Evolutionary conservation across 306 rosid species (phyloP), one percentile per base, ranked within the genome.

Genomic region (Hippophae gyantsensis): DNA sequence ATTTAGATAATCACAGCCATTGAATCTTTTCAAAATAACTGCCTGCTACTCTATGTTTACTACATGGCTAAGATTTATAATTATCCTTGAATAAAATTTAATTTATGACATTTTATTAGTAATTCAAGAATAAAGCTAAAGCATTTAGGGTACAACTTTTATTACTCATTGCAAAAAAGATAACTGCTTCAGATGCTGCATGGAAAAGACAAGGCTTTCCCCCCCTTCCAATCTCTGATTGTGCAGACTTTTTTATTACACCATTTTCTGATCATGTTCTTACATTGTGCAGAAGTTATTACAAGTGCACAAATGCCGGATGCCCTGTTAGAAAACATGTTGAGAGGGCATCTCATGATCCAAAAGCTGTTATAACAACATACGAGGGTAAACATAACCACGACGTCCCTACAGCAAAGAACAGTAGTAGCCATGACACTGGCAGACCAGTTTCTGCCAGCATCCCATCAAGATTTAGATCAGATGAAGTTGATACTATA

Each of bases 341-440:
- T 72, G 99, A 92, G 78, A 82, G 96, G 67, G 99, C 99, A 65
- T 88, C 96, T 9, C 96, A 92, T 69, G 97, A 92, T 74, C 99
- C 95, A 6, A 92, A 88, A 80, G 97, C 97, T 11, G 99, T 92
- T 45, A 92, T 92, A 69, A 92, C 99, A 25, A 88, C 99, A 40
- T 92, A 92, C 0, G 99, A 92, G 60, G 99, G 97, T 43, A 88
- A 92, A 46, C 99, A 88, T 76, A 92, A 92, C 61, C 99, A 92
- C 41, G 95, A 92, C 40, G 95, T 92, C 60, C 99, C 99, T 7
- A 86, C 95, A 42, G 89, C 99, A 7, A 85, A 72, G 77, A 77
- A 57, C 42, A 84, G 84, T 32, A 32, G 38, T 45, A 88, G 93
- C 83, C 96, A 92, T 72, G 96, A 92, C 62, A 77, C 78, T 57